A percentile compares a stretch with the other conserved stretches of the same genome.
phyloP scores from a whole-genome alignment of 257 asterid species.

The Mentha longifolia region DNA sequence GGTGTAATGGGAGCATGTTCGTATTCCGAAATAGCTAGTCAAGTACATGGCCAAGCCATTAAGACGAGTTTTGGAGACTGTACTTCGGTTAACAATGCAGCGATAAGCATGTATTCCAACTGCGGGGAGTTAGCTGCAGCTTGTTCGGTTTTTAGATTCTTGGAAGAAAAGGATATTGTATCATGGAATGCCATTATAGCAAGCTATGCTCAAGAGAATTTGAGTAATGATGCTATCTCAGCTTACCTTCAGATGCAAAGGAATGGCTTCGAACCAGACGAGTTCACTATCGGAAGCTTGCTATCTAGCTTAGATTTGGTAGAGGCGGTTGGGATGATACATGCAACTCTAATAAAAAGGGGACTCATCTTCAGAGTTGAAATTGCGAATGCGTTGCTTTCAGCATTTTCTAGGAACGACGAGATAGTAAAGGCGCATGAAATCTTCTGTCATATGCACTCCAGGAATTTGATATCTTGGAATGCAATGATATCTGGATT shows the following conservation, averaged over 20 bases:
- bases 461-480: conserved; percentile 81
- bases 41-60: conserved; percentile 60
- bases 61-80: conserved; percentile 56
- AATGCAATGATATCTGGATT: conserved; percentile 78
- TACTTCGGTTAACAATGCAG: conserved; percentile 73
- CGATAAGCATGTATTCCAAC: conserved; percentile 74
- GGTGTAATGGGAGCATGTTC: conserved; percentile 71
- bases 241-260: conserved; percentile 65
- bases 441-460: conserved; percentile 51
- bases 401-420: conserved; percentile 62
- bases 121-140: conserved; percentile 56
- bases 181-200: conserved; percentile 84
- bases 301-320: conserved; percentile 54
- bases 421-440: conserved; percentile 52
- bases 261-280: conserved; percentile 63
- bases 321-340: conserved; percentile 59
- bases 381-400: conserved; percentile 75
- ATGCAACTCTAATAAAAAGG: conserved; percentile 54
- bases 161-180: conserved; percentile 58
- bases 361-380: conserved; percentile 64
- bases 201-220: conserved; percentile 56
- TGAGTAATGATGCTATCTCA: conserved; percentile 46
- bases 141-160: conserved; percentile 47
- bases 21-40: conserved; percentile 44
- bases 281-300: conserved; percentile 79